Base-by-base conservation (phyloP, 2,329 filamentous ascomycete genomes). In the Phialocephala sp. region DNA sequence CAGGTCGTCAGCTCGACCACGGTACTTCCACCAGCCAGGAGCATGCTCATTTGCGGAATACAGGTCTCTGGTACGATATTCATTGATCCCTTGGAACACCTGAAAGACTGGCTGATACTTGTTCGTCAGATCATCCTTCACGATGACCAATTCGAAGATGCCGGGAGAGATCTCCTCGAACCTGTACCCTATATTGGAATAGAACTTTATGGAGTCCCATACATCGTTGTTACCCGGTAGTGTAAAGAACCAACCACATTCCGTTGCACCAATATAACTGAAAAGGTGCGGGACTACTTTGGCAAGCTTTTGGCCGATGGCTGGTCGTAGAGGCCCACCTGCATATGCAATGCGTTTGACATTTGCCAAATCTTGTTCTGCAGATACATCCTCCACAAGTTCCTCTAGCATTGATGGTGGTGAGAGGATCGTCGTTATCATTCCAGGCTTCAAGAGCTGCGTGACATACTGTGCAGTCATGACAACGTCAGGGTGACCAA, bases 11-110 rank as follows among this genome's bases (percentile, higher is more conserved):
- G 47, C 36, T 56, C 66, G 41, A 22, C 60, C 64, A 12, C 36
- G 58, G 54, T 64, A 66, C 12, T 56, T 60, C 57, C 65, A 81
- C 79, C 73, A 79, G 75, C 60, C 58, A 8, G 57, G 60, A 8
- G 39, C 47, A 24, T 69, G 73, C 0, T 79, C 76, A 63, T 81
- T 79, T 12, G 56, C 69, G 1, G 67, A 68, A 50, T 73, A 82
- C 0, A 82, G 68, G 67, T 82, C 80, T 32, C 76, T 76, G 5
- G 75, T 80, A 8, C 63, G 69, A 59, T 77, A 81, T 41, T 76
- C 72, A 2, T 73, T 52, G 8, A 75, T 35, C 2, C 77, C 71
- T 1, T 77, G 78, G 65, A 75, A 80, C 8, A 73, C 75, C 52
- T 78, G 72, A 66, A 79, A 79, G 43, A 77, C 65, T 9, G 66